Evolutionary conservation across 2,329 filamentous ascomycete genomes (phyloP), one percentile per base, ranked within the genome.

Genomic region (Fusarium siculi): DNA sequence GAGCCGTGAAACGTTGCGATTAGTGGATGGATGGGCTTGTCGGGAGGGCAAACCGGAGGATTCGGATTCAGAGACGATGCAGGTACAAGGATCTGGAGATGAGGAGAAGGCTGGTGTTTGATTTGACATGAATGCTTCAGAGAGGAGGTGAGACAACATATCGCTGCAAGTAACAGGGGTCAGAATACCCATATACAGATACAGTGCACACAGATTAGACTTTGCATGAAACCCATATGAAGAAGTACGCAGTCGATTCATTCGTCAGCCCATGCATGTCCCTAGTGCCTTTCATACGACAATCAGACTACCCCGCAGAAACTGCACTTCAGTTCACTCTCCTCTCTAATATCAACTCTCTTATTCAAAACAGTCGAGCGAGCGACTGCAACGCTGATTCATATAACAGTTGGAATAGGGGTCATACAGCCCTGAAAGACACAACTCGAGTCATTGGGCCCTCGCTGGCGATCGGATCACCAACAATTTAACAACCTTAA

Each of bases 1-100:
- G 90, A 84, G 83, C 23, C 83, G 85, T 49, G 88, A 91, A 71
- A 89, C 88, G 12, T 82, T 92, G 54, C 77, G 79, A 39, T 79
- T 79, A 63, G 83, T 86, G 21, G 84, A 86, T 71, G 81, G 79
- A 9, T 86, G 84, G 84, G 84, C 84, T 19, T 89, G 87, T 68
- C 83, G 84, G 30, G 84, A 87, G 47, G 87, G 87, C 3, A 87
- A 84, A 11, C 87, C 87, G 3, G 87, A 89, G 63, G 87, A 88
- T 70, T 36, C 23, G n/a, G 47, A 65, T 42, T 82, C 83, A 52
- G 67, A 74, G 23, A 61, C 60, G 23, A 36, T 62, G 50, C 70
- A 73, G 14, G 28, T n/a, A 30, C 54, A 49, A 59, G 68, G 53
- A 59, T 68, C 54, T 32, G 37, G 44, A 37, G 76, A 79, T 47